These are phyloP conservation scores for Saccharata proteae DNA, from an alignment of 2,329 filamentous ascomycete species.

Conservation along the genomic window DNA sequence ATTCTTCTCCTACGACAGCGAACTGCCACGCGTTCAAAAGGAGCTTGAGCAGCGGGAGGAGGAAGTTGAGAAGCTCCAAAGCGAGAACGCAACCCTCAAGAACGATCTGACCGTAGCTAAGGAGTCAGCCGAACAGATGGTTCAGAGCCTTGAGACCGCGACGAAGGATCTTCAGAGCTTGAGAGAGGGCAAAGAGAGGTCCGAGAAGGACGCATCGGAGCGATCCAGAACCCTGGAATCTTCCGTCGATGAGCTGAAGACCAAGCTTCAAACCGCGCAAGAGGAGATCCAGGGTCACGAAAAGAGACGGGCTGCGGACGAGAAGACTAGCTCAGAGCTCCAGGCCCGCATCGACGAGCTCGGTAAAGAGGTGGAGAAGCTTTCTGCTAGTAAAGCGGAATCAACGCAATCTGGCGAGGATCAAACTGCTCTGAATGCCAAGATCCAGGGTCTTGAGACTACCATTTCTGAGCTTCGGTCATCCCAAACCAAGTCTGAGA, in stretches of 20 bases:
- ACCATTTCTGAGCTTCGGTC: constrained; percentile 20
- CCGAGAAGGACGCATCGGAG: constrained; percentile 20
- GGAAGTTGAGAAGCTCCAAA: constrained; percentile 58
- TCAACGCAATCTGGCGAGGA: constrained; percentile 14
- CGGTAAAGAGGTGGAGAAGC: constrained; percentile 39
- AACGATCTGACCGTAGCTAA: constrained; percentile 58
- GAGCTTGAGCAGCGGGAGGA: constrained; percentile 58
- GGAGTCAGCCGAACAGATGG: constrained; percentile 43
- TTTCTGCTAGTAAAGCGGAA: constrained; percentile 23
- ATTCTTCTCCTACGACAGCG: constrained; percentile 86
- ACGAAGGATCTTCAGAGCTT: constrained; percentile 50
- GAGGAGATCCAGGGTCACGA: constrained; percentile 4
- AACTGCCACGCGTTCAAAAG: constrained; percentile 68
- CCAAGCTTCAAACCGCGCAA: constrained; percentile 11
- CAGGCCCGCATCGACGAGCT: constrained; percentile 17
- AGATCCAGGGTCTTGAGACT: constrained; percentile 20
- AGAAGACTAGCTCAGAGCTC: constrained; percentile 28
- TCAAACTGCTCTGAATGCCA: constrained; percentile 15
- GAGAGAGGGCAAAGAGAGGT: constrained; percentile 38
- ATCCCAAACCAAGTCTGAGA: constrained; percentile 31
- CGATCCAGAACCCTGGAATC: constrained; percentile 19
- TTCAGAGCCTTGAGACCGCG: constrained; percentile 52
- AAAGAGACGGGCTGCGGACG: constrained; percentile 10
- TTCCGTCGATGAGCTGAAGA: constrained; percentile 10
- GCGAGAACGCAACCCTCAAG: constrained; percentile 56